Evolutionary conservation across 768 basidiomycete genomes (phyloP), one percentile per base, ranked within the genome.

Genomic region (Tricholoma hemisulphureum): DNA sequence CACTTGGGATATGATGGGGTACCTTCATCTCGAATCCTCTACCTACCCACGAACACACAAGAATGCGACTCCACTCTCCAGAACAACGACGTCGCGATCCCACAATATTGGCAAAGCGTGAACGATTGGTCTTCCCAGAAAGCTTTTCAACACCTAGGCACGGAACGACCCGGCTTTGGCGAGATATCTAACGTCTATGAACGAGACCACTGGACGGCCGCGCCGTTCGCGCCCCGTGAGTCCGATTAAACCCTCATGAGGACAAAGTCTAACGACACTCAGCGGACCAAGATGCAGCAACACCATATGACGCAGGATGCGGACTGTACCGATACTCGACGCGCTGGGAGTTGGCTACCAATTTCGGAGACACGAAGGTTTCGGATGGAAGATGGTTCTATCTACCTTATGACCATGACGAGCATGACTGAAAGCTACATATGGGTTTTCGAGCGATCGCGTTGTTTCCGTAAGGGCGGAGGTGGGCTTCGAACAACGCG

Each of bases 151-250:
- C 16, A n/a, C n/a, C n/a, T n/a, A n/a, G n/a, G n/a, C 3, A 28
- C 14, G 43, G 39, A 54, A 43, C 26, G 53, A 39, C 10, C n/a
- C 43, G 31, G 32, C 26, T 28, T 35, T n/a, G 14, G 21, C 2
- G 26, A 20, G 10, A 26, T 43, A 6, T 20, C 37, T 6, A 43
- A 43, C 39, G 37, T 29, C 39, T 14, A 14, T 16, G 46, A 49
- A 29, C 46, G n/a, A 49, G 46, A 49, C 16, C 28, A 43, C 9
- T 54, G 53, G 53, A 29, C 39, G 16, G 18, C 11, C n/a, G 53
- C 53, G 6, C 53, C 53, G n/a, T 54, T 54, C 26, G 39, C 16
- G 14, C 26, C 24, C 9, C 10, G 53, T 54, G 43, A 54, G 53
- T 20, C 7, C 6, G 4, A n/a, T 10, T n/a, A 16, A 14, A 43